A percentile compares a stretch with the other conserved stretches of the same genome.
phyloP scores from a whole-genome alignment of 345 rosid genomes.

The Hypericum perforatum region DNA sequence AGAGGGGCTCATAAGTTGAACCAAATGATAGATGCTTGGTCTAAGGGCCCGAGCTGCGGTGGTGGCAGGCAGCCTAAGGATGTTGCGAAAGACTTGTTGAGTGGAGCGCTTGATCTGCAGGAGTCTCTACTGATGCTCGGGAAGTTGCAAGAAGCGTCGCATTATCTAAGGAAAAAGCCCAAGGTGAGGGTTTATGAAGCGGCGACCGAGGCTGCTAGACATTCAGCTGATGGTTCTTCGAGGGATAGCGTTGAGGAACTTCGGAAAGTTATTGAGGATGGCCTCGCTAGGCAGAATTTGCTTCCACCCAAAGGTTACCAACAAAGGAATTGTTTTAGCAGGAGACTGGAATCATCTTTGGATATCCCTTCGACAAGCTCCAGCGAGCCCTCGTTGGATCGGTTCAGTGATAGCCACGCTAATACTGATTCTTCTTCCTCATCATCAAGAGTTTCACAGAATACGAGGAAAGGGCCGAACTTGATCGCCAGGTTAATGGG shows the following conservation, averaged over 20 bases:
- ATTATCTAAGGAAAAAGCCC: conserved; percentile 40
- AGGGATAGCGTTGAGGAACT: conserved; percentile 56
- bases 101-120: conserved; percentile 83
- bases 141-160: conserved; percentile 64
- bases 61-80: conserved; percentile 32
- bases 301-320: conserved; percentile 16
- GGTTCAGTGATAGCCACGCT: conserved; percentile 24
- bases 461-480: conserved; percentile 33
- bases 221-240: conserved; percentile 38
- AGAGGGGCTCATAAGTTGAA: conserved; percentile 79
- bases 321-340: conserved; percentile 18
- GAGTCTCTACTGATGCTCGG: conserved; percentile 71
- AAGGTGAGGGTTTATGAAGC: conserved; percentile 21
- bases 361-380: conserved; percentile 71
- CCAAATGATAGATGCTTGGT: conserved; percentile 52
- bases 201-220: conserved; percentile 24
- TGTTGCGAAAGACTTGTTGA: conserved; percentile 55
- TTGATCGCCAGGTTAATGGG: conserved; percentile 96
- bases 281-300: conserved; percentile 58
- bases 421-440: conserved; percentile 23
- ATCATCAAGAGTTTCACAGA: conserved; percentile 18
- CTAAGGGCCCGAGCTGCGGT: conserved; percentile 33
- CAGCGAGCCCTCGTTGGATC: conserved; percentile 39
- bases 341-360: too few relatives aligned
- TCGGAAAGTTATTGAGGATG: conserved; percentile 39